Base-by-base conservation (phyloP, 345 rosid genomes). In the Garcia nutans region DNA sequence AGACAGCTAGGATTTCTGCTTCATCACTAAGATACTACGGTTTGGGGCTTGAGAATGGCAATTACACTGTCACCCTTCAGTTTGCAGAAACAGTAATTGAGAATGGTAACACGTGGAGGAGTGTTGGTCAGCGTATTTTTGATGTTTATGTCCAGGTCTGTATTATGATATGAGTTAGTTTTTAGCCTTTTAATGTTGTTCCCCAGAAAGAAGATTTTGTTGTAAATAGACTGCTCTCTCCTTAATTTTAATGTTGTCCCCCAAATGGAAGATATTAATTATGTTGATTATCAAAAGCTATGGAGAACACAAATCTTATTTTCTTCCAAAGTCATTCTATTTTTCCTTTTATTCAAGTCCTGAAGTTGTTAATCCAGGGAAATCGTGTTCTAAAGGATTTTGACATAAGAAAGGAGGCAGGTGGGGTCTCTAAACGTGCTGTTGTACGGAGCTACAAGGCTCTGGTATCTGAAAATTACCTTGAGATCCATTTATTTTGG, bases 41-140 rank as follows among this genome's bases (percentile, higher is more conserved):
- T 12, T 78, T 93, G 81, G 96, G 97, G 63, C 94, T 93, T 24
- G 74, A 93, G 86, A 91, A 91, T 86, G 97, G 94, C 22, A 87
- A 87, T 84, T 93, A 93, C 78, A 88, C 76, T 60, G 85, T 89
- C 56, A 72, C 41, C 57, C 86, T 89, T 57, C 84, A 78, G 69
- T 89, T 89, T 82, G 83, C 87, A n/a, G 92, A 89, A 78, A 70
- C 28, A 33, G 62, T 47, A 26, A 82, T 84, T 58, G 22, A 2
- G 42, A 73, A 76, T 52, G 64, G 79, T 15, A 68, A 22, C 10
- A 63, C 75, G 5, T 89, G 90, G 90, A 58, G 55, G 77, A 81
- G 87, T 74, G 83, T 81, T 65, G 89, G 88, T 19, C 84, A 80
- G 79, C 87, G 89, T 15, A 55, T 87, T 59, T 88, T 87, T 61